phyloP scores from a whole-genome alignment of 75 land plant genomes.

The Picea glauca region DNA sequence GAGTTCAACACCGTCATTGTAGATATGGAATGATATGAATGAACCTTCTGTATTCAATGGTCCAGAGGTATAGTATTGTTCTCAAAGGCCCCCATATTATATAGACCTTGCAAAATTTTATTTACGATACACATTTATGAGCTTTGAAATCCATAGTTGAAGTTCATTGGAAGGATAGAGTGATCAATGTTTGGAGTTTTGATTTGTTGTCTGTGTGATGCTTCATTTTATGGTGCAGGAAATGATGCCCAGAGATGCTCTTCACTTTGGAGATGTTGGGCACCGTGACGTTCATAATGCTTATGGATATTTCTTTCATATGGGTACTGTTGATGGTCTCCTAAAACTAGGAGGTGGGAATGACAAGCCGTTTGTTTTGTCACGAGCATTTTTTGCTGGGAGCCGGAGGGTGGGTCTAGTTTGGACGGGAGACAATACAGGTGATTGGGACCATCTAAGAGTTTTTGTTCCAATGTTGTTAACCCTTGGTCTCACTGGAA shows the following conservation, averaged over 20 bases:
- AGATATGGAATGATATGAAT: constrained; percentile 99
- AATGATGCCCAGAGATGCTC: constrained; percentile 88
- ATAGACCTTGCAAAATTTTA: too few species aligned
- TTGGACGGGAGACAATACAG: constrained; percentile 80
- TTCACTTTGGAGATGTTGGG: constrained; percentile 76
- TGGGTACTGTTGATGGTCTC: constrained; percentile 88
- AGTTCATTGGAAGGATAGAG: too few species aligned
- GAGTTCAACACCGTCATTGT: constrained; percentile 83
- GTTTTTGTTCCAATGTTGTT: constrained; percentile 92
- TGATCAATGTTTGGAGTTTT: too few species aligned
- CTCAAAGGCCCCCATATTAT: background rate
- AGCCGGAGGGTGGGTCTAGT: constrained; percentile 87
- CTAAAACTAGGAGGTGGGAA: constrained; percentile 67
- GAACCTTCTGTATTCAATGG: constrained; percentile 99
- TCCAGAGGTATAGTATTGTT: constrained; percentile 64
- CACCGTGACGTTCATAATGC: constrained; percentile 95
- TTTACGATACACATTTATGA: too few species aligned
- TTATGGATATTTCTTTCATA: constrained; percentile 93
- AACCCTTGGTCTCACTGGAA: constrained; percentile 86
- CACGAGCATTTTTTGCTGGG: constrained; percentile 91
- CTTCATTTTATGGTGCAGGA: constrained; percentile 28
- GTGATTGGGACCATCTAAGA: constrained; percentile 83
- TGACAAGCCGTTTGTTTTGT: constrained; percentile 92
- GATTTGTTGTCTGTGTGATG: too few species aligned
- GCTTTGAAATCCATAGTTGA: too few species aligned